Conservation (phyloP, 768 basidiomycete species). For the Lactarius quietus region DNA sequence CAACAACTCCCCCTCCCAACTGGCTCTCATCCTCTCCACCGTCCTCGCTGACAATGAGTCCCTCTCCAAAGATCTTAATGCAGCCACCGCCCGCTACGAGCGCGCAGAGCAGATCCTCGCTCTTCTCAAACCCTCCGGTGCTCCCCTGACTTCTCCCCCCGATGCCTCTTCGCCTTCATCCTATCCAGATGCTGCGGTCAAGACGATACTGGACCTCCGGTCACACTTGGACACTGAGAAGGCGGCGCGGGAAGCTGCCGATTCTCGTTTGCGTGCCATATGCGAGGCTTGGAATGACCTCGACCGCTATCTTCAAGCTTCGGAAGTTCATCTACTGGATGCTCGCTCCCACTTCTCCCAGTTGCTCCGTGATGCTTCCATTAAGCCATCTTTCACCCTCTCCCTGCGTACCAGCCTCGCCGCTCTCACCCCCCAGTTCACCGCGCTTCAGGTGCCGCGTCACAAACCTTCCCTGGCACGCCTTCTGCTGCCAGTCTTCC, state of each 20-base stretch:
- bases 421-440: slow-evolving; percentile 8
- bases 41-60: slow-evolving; percentile 27
- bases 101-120: slow-evolving; percentile 25
- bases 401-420: slow-evolving; percentile 17
- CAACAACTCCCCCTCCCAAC: slow-evolving; percentile 23
- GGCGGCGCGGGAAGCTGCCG: slow-evolving; percentile 24
- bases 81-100: slow-evolving; percentile 21
- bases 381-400: slow-evolving; percentile 20
- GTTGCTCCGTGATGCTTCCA: slow-evolving; percentile 21
- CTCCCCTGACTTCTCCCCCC: slow-evolving; percentile 6
- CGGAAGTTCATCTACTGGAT: slow-evolving; percentile 20
- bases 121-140: slow-evolving; percentile 13
- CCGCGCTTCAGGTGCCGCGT: slow-evolving; percentile 15
- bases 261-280: slow-evolving; percentile 23
- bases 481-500: slow-evolving; percentile 37
- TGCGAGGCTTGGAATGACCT: slow-evolving; percentile 25
- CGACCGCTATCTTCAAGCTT: slow-evolving; percentile 23
- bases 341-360: slow-evolving; percentile 26
- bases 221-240: slow-evolving; percentile 23
- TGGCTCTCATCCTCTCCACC: slow-evolving; percentile 25
- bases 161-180: slow-evolving; percentile 14
- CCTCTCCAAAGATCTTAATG: slow-evolving; percentile 22
- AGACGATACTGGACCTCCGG: slow-evolving; percentile 24
- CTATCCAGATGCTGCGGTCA: slow-evolving; percentile 22
- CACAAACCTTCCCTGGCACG: slow-evolving; percentile 36